Conservation (phyloP, 495 filamentous ascomycete genomes). For the Daldinia bambusicola region DNA sequence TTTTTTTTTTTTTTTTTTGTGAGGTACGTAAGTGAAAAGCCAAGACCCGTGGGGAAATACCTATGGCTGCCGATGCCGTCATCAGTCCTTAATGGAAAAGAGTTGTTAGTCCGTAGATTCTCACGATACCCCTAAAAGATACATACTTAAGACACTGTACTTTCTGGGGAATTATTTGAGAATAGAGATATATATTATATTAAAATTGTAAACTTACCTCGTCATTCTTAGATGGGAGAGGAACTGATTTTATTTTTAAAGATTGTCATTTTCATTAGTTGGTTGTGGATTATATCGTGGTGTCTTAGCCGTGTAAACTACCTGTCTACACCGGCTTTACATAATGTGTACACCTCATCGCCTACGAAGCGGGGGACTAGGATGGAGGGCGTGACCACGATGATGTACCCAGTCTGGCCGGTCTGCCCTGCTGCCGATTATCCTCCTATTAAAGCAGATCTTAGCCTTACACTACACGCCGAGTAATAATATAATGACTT, state of each 20-base stretch:
- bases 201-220: no score
- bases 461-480: slow-evolving; percentile 13
- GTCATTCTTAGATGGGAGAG: no score
- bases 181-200: no score
- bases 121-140: no score
- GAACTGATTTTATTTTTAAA: background rate
- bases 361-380: slow-evolving; percentile 30
- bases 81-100: slow-evolving; percentile 3
- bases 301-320: background rate
- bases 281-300: background rate
- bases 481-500: background rate
- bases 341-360: slow-evolving; percentile 24
- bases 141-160: no score
- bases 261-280: no score
- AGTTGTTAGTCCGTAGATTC: no score
- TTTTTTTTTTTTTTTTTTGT: background rate
- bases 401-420: slow-evolving; percentile 7
- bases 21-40: slow-evolving; percentile 17
- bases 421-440: slow-evolving; percentile 16
- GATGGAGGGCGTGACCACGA: slow-evolving; percentile 37
- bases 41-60: slow-evolving; percentile 35
- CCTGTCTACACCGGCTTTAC: slow-evolving; percentile 15
- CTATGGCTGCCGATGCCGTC: slow-evolving; percentile 33
- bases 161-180: no score
- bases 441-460: slow-evolving; percentile 24